Percentiles rank a stretch among this genome's conserved stretches.
Evolutionary conservation across 108 stramenopile species (phyloP).

Genomic region (Cyclostephanos tholiformis): DNA sequence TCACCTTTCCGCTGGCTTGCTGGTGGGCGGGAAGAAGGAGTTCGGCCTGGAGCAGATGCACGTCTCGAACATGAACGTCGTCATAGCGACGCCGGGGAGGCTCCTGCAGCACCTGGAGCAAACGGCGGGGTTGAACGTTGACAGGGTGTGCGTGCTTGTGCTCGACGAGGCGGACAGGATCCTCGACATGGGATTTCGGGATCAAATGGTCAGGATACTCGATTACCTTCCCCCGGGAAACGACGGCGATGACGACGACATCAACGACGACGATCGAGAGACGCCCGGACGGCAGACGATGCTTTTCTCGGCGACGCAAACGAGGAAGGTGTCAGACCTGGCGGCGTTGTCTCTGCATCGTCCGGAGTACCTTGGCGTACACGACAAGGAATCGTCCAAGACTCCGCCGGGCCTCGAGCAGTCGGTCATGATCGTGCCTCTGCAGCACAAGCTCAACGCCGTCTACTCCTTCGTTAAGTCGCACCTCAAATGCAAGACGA

Average conservation of each 20-base stretch:
- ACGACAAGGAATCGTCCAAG: constrained; percentile 84
- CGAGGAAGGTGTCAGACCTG: constrained; percentile 94
- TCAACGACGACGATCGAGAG: constrained; percentile 28
- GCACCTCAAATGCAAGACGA: constrained; percentile 93
- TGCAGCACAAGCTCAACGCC: constrained; percentile 94
- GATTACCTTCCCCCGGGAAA: constrained; percentile 85
- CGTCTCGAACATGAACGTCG: constrained; percentile 86
- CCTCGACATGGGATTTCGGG: constrained; percentile 97
- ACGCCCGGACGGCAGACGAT: constrained; percentile 86
- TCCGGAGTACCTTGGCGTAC: constrained; percentile 96
- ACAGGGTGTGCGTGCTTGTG: constrained; percentile 88
- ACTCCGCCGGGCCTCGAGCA: constrained; percentile 91
- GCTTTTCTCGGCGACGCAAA: constrained; percentile 98
- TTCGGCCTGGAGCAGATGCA: constrained; percentile 89
- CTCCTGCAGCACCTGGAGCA: constrained; percentile 98
- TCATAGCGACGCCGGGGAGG: constrained; percentile 97
- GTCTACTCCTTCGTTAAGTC: constrained; percentile 96
- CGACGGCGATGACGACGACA: constrained; percentile 25
- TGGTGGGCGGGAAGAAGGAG: constrained; percentile 97
- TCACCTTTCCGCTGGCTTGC: constrained; percentile 89
- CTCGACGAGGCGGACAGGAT: constrained; percentile 99
- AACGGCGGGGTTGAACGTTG: constrained; percentile 92
- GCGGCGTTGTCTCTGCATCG: constrained; percentile 88
- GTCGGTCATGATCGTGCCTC: constrained; percentile 83
- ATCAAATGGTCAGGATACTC: constrained; percentile 91